Base-by-base conservation (phyloP, 257 asterid genomes). In the Salvia splendens region DNA sequence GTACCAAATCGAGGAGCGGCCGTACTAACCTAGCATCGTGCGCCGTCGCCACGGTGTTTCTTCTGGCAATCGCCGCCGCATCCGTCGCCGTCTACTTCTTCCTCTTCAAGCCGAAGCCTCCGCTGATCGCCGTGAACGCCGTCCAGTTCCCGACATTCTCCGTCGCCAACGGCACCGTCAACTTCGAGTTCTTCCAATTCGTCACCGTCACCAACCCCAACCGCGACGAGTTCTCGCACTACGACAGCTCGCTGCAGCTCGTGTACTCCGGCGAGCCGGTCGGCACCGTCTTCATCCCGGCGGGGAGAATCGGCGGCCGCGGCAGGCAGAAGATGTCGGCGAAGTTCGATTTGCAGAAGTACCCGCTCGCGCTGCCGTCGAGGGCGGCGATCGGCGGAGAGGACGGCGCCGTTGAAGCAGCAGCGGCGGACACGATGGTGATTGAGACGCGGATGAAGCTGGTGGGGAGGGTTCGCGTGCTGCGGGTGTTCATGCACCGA, bases 241-340 rank as follows among this genome's bases (percentile, higher is more conserved):
- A 86, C 79, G 98, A 89, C 85, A 89, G 96, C 88, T 86, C 98
- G n/a, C 83, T 92, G 53, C 93, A 89, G 87, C 85, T 92, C 14
- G 88, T 79, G 57, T 87, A 80, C 81, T 83, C 86, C 57, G 98
- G 93, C 12, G 84, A 83, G 80, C 92, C 95, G n/a, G 87, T 92
- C 10, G 98, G 98, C 0, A 47, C 73, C 8, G 92, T 87, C 4
- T 92, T 89, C 80, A 89, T 92, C 36, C 98, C 97, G 12, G 96
- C 98, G 3, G 97, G 98, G 4, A 87, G 67, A 74, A 92, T 92
- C 76, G 79, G 74, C 20, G 98, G 90, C 45, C 90, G 97, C 0
- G 80, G 85, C 32, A 79, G 83, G 5, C 97, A 92, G 87, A 87
- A 78, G 62, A 89, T 92, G 95, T 83, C 97, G 5, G 98, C 98